phyloP scores from a whole-genome alignment of 805 yeast genomes.

The Wickerhamomyces kurtzmanii region DNA sequence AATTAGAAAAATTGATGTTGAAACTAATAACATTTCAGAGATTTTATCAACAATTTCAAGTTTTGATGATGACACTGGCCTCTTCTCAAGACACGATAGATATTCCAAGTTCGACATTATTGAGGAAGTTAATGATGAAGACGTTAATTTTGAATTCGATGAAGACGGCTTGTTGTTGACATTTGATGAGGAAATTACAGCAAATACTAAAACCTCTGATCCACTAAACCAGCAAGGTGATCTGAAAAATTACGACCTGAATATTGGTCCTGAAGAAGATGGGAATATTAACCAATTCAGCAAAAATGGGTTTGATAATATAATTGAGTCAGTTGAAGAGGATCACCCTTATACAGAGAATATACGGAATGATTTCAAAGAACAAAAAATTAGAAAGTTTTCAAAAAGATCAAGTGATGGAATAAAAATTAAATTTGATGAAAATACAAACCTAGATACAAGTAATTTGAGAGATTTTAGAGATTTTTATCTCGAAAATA shows the following conservation, averaged over 20 bases:
- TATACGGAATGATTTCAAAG: no score
- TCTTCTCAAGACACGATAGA: constrained; percentile 1
- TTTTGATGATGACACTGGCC: constrained; percentile 1
- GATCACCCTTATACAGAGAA: no score
- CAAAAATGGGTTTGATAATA: constrained; percentile 5
- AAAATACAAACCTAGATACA: constrained; percentile 9
- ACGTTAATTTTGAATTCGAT: constrained; percentile 14
- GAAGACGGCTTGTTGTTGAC: constrained; percentile 16
- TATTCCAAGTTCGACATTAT: neutral
- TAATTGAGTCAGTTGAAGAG: constrained; percentile 7
- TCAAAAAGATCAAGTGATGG: constrained; percentile 2
- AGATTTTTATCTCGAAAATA: constrained; percentile 12
- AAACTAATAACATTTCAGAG: constrained; percentile 7
- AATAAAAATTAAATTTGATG: constrained; percentile 7
- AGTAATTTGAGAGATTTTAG: constrained; percentile 13
- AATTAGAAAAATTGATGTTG: constrained; percentile 10
- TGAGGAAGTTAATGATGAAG: constrained; percentile 7
- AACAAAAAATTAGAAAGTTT: constrained; percentile 1
- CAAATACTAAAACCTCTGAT: no score
- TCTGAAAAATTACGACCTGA: neutral
- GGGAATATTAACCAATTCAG: constrained; percentile 1
- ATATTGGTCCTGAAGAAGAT: neutral
- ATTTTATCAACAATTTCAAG: constrained; percentile 2
- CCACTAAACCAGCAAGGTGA: neutral
- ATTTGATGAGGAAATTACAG: constrained; percentile 2